These are phyloP conservation scores for Groenewaldozyma sp. DNA, from an alignment of 1,139 yeast species.

Conservation along the genomic window DNA sequence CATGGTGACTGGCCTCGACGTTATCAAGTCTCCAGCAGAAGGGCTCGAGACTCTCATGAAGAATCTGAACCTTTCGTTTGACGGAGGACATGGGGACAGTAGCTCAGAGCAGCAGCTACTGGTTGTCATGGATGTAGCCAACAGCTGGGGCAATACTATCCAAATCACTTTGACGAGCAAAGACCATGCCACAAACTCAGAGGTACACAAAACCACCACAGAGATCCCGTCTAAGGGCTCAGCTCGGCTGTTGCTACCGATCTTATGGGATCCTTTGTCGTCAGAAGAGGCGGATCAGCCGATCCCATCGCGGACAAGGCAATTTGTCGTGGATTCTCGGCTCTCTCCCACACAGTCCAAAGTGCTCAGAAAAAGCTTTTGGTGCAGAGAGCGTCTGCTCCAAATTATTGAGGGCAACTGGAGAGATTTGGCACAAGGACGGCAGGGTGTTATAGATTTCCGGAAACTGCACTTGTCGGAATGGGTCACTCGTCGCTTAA, in stretches of 20 bases:
- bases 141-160: slow-evolving; percentile 45
- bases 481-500: slow-evolving; percentile 34
- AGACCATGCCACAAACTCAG: slow-evolving; percentile 27
- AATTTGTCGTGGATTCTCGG: slow-evolving; percentile 57
- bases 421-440: slow-evolving; percentile 32
- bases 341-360: slow-evolving; percentile 32
- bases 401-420: slow-evolving; percentile 55
- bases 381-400: slow-evolving; percentile 67
- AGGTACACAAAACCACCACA: slow-evolving; percentile 19
- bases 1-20: slow-evolving; percentile 66
- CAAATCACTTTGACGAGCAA: slow-evolving; percentile 30
- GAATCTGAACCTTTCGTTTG: not conserved
- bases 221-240: slow-evolving; percentile 43
- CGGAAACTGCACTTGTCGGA: slow-evolving; percentile 54
- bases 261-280: slow-evolving; percentile 43
- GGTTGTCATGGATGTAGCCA: slow-evolving; percentile 57
- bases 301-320: slow-evolving; percentile 73
- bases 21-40: slow-evolving; percentile 38
- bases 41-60: slow-evolving; percentile 4
- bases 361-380: slow-evolving; percentile 52
- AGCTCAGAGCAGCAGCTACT: slow-evolving; percentile 10
- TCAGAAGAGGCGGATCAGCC: slow-evolving; percentile 39
- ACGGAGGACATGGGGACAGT: slow-evolving; percentile 5
- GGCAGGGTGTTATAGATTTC: slow-evolving; percentile 55
- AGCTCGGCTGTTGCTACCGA: slow-evolving; percentile 58